Evolutionary conservation across 2,329 filamentous ascomycete genomes (phyloP).

Genomic region (Myriosclerotinia curreyana): DNA sequence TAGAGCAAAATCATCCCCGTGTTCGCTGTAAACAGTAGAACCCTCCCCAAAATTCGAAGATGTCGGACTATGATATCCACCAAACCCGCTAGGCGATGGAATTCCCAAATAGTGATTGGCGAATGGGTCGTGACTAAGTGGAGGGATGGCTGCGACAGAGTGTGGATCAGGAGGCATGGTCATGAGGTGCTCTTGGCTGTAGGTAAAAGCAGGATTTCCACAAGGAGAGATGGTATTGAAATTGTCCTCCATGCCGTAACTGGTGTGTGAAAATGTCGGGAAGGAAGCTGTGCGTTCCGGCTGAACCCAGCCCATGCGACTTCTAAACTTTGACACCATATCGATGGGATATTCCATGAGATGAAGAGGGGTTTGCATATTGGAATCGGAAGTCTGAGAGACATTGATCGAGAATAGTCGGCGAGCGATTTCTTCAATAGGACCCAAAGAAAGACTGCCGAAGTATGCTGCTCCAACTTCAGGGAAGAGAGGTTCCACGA

Average conservation of each 20-base stretch:
- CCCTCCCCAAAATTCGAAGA: slow-evolving; percentile 61
- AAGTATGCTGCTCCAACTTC: slow-evolving; percentile 89
- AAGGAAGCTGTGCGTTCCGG: slow-evolving; percentile 59
- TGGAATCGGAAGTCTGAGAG: slow-evolving; percentile 54
- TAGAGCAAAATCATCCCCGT: slow-evolving; percentile 48
- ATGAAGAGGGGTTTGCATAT: slow-evolving; percentile 58
- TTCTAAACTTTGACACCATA: slow-evolving; percentile 65
- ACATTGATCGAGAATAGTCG: slow-evolving; percentile 68
- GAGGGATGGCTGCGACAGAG: slow-evolving; percentile 50
- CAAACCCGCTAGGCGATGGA: slow-evolving; percentile 56
- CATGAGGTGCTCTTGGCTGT: slow-evolving; percentile 61
- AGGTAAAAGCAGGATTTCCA: slow-evolving; percentile 58
- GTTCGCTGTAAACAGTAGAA: slow-evolving; percentile 62
- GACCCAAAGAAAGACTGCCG: slow-evolving; percentile 71
- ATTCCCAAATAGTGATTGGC: slow-evolving; percentile 58
- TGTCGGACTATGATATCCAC: slow-evolving; percentile 56
- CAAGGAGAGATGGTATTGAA: slow-evolving; percentile 53
- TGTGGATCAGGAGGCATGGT: slow-evolving; percentile 51
- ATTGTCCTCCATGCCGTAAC: slow-evolving; percentile 49
- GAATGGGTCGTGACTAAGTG: slow-evolving; percentile 53
- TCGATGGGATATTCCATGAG: slow-evolving; percentile 73
- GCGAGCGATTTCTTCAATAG: slow-evolving; percentile 82
- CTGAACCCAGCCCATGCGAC: slow-evolving; percentile 64
- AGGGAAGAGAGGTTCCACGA: slow-evolving; percentile 87
- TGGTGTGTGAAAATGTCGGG: slow-evolving; percentile 57